Percentiles rank a stretch among this genome's conserved stretches.
Evolutionary conservation across 768 basidiomycete genomes (phyloP).

Genomic region (Coprinopsis marcescibilis): DNA sequence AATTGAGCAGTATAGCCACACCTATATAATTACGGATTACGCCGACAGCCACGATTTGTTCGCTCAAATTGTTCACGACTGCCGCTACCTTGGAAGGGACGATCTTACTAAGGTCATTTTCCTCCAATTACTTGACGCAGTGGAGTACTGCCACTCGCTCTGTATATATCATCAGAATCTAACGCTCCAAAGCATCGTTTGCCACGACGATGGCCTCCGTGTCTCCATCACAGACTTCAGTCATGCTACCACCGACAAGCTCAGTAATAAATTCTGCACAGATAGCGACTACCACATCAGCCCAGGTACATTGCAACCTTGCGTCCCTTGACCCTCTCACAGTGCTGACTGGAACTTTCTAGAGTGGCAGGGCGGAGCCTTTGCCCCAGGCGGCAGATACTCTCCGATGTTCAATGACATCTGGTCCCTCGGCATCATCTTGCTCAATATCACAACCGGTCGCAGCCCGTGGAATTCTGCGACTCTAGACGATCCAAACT

Average conservation of each 20-base stretch:
- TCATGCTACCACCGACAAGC: slow-evolving; percentile 82
- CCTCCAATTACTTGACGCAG: slow-evolving; percentile 90
- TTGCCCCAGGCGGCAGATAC: slow-evolving; percentile 70
- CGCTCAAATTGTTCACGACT: slow-evolving; percentile 82
- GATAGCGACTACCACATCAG: slow-evolving; percentile 98
- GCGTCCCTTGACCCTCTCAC: slow-evolving; percentile 1
- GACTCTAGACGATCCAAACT: slow-evolving; percentile 81
- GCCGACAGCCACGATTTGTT: slow-evolving; percentile 92
- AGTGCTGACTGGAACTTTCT: slow-evolving; percentile 10
- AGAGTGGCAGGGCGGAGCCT: slow-evolving; percentile 91
- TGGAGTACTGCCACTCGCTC: slow-evolving; percentile 89
- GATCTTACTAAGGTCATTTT: slow-evolving; percentile 87
- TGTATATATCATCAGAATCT: slow-evolving; percentile 97
- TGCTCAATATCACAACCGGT: slow-evolving; percentile 94
- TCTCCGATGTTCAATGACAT: slow-evolving; percentile 89
- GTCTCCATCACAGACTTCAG: slow-evolving; percentile 96
- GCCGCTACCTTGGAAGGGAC: slow-evolving; percentile 85
- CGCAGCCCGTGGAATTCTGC: slow-evolving; percentile 98
- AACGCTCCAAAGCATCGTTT: slow-evolving; percentile 95
- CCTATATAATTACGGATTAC: slow-evolving; percentile 94
- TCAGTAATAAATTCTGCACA: slow-evolving; percentile 88
- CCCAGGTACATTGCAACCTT: slow-evolving; percentile 62
- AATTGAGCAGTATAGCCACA: slow-evolving; percentile 76
- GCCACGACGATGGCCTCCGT: slow-evolving; percentile 73
- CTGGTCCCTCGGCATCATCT: slow-evolving; percentile 96